A percentile compares a stretch with the other conserved stretches of the same genome.
Evolutionary conservation across 805 yeast genomes (phyloP).

Genomic region (Pichia cabralensis): DNA sequence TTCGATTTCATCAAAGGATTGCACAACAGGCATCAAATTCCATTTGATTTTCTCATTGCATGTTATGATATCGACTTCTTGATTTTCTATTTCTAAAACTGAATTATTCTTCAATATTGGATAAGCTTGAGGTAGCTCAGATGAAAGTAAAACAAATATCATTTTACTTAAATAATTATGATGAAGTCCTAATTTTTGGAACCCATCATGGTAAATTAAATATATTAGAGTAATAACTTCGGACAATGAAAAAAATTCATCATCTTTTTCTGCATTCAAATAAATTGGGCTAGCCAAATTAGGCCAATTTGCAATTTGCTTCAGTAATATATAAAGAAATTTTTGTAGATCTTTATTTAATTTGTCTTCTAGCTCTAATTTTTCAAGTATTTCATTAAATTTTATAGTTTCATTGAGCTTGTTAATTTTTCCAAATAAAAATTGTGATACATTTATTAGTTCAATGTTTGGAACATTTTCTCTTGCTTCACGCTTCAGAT

Average conservation of each 20-base stretch:
- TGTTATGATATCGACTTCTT: constrained; percentile 16
- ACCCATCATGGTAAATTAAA: constrained; percentile 2
- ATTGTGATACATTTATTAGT: constrained; percentile 4
- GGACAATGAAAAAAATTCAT: constrained; percentile 2
- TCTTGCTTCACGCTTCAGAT: no score
- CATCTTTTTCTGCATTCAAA: no score
- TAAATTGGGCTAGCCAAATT: no score
- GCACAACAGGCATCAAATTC: constrained; percentile 27
- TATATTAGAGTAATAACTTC: constrained; percentile 3
- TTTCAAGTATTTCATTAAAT: not conserved
- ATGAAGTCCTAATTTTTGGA: constrained; percentile 1
- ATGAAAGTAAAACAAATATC: no score
- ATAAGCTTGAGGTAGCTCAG: no score
- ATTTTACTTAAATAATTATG: constrained; percentile 1
- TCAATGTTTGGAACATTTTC: constrained; percentile 3
- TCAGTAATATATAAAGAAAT: constrained; percentile 4
- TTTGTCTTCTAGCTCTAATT: not conserved
- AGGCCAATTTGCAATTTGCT: constrained; percentile 8
- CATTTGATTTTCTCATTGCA: constrained; percentile 17
- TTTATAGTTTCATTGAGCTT: constrained; percentile 1
- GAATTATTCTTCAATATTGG: not conserved
- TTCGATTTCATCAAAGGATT: constrained; percentile 28
- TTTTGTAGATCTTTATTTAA: constrained; percentile 13
- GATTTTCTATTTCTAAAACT: not conserved
- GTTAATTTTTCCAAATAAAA: constrained; percentile 1